These are phyloP conservation scores for Talaromyces borbonicus DNA, from an alignment of 495 filamentous ascomycete genomes.

Conservation along the genomic window DNA sequence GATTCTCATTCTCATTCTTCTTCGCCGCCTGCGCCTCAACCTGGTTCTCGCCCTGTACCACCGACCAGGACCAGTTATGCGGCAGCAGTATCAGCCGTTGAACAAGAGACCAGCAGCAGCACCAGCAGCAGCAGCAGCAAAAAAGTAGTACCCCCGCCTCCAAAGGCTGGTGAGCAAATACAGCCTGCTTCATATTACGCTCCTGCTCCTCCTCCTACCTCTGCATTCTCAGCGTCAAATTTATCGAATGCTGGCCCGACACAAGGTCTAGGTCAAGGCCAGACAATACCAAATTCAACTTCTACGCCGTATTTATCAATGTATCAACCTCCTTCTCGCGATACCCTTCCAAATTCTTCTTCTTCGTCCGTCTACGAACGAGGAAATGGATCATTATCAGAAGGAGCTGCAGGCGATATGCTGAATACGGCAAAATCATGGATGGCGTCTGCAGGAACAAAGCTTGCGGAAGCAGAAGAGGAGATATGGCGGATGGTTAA, in stretches of 20 bases:
- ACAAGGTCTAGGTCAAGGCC: neutral
- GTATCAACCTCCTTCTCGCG: conserved; percentile 39
- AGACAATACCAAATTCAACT: conserved; percentile 25
- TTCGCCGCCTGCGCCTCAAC: conserved; percentile 49
- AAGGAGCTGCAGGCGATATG: too few relatives aligned
- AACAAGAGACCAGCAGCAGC: too few relatives aligned
- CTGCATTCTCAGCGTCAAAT: too few relatives aligned
- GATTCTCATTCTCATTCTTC: too few relatives aligned
- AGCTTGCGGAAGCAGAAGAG: conserved; percentile 51
- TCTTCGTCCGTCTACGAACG: too few relatives aligned
- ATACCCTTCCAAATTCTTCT: too few relatives aligned
- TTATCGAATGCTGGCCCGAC: too few relatives aligned
- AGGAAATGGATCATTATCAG: too few relatives aligned
- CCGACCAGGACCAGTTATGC: conserved; percentile 15
- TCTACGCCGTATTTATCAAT: conserved; percentile 39
- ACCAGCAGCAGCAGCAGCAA: conserved; percentile 1
- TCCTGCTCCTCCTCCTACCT: conserved; percentile 19
- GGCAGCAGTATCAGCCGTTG: conserved; percentile 12
- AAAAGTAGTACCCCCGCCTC: conserved; percentile 40
- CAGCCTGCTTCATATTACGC: conserved; percentile 20
- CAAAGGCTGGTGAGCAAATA: conserved; percentile 38
- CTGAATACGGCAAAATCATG: conserved; percentile 49
- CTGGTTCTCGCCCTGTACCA: conserved; percentile 40
- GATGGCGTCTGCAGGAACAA: conserved; percentile 50
- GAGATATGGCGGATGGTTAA: conserved; percentile 67